These are phyloP conservation scores for Lentinula guzmanii DNA, from an alignment of 768 basidiomycete species.

Conservation along the genomic window DNA sequence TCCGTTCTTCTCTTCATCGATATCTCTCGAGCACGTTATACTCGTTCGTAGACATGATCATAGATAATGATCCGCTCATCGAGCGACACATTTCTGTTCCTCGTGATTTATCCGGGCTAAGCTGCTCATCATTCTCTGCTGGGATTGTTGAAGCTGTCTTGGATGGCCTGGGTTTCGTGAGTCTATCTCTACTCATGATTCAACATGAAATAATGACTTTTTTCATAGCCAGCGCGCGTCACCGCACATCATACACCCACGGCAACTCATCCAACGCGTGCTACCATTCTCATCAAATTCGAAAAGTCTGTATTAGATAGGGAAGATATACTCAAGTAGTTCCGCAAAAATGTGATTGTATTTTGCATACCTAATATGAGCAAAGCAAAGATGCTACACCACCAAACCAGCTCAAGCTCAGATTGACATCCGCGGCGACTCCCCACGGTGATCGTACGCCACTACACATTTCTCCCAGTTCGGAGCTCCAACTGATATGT, in stretches of 20 bases:
- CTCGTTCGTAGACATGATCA: constrained; percentile 81
- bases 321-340: constrained; percentile 54
- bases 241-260: constrained; percentile 93
- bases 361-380: no score
- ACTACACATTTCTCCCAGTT: no score
- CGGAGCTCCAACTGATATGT: no score
- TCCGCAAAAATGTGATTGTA: no score
- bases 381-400: no score
- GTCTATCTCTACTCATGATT: constrained; percentile 23
- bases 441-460: no score
- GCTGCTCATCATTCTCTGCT: constrained; percentile 96
- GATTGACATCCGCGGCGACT: no score
- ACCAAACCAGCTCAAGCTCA: no score
- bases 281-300: constrained; percentile 96
- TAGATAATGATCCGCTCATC: constrained; percentile 91
- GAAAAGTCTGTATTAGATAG: constrained; percentile 90
- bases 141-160: constrained; percentile 96
- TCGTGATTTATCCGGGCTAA: constrained; percentile 87
- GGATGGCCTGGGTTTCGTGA: constrained; percentile 88
- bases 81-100: constrained; percentile 93
- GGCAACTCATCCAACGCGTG: constrained; percentile 72
- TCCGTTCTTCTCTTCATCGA: constrained; percentile 24
- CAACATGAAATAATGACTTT: constrained; percentile 7
- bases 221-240: constrained; percentile 82
- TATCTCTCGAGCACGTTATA: constrained; percentile 7